A percentile compares a stretch with the other conserved stretches of the same genome.
Evolutionary conservation across 1,139 yeast species (phyloP).

Genomic region (Hemisphaericaspora xylofermentans): DNA sequence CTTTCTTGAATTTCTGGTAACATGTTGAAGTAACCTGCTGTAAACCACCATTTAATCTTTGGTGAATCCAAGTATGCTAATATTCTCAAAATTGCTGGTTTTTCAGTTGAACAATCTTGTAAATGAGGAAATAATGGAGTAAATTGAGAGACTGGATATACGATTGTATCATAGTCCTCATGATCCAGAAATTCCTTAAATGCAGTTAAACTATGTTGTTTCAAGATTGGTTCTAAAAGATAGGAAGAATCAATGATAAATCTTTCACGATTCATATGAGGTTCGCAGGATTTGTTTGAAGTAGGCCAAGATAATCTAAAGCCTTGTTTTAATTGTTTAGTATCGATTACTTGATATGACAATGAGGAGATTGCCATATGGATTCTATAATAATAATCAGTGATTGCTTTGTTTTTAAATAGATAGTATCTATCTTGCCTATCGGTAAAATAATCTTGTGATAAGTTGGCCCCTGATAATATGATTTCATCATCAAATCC

Average conservation of each 20-base stretch:
- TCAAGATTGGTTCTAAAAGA: slow-evolving; percentile 57
- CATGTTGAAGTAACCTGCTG: slow-evolving; percentile 97
- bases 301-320: slow-evolving; percentile 75
- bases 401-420: slow-evolving; percentile 54
- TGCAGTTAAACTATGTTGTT: slow-evolving; percentile 36
- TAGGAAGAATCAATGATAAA: slow-evolving; percentile 62
- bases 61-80: slow-evolving; percentile 59
- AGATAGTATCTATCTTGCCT: slow-evolving; percentile 91
- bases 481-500: slow-evolving; percentile 92
- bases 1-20: slow-evolving; percentile 68
- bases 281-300: slow-evolving; percentile 70
- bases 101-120: slow-evolving; percentile 70
- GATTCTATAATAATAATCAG: slow-evolving; percentile 71
- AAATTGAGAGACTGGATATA: slow-evolving; percentile 90
- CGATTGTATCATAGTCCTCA: slow-evolving; percentile 52
- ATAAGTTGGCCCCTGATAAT: slow-evolving; percentile 87
- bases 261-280: slow-evolving; percentile 55
- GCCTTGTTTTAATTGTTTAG: slow-evolving; percentile 40
- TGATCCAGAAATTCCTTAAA: slow-evolving; percentile 34
- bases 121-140: slow-evolving; percentile 71
- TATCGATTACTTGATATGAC: slow-evolving; percentile 59
- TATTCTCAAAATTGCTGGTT: slow-evolving; percentile 62
- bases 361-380: slow-evolving; percentile 66
- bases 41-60: slow-evolving; percentile 74
- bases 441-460: slow-evolving; percentile 90